Conservation (phyloP, 495 filamentous ascomycete species). For the Penicillium samsonianum region DNA sequence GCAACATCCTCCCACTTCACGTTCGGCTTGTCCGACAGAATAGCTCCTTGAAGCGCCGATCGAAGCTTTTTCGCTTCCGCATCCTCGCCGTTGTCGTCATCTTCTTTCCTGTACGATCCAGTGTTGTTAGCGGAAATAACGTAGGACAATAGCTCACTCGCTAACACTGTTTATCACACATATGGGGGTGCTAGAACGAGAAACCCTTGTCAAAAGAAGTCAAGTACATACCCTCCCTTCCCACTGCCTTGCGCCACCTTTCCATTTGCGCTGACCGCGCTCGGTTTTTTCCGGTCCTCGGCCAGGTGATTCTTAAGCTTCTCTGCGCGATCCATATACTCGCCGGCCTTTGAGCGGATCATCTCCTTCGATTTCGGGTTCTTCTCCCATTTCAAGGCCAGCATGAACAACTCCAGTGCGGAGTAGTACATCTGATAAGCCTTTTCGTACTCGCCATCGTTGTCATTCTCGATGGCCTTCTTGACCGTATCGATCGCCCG, state of each 20-base stretch:
- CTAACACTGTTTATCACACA: neutral
- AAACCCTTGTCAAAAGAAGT: constrained; percentile 7
- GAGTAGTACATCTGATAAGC: constrained; percentile 95
- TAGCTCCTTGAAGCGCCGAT: constrained; percentile 86
- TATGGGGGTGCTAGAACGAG: neutral
- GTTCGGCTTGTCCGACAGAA: constrained; percentile 92
- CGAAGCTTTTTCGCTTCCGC: constrained; percentile 93
- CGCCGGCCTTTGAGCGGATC: constrained; percentile 86
- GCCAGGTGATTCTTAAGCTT: constrained; percentile 90
- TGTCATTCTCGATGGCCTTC: constrained; percentile 95
- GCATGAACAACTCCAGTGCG: constrained; percentile 92
- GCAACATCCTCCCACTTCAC: constrained; percentile 97
- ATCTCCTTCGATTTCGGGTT: constrained; percentile 94
- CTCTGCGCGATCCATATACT: constrained; percentile 98
- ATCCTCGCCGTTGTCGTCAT: constrained; percentile 71
- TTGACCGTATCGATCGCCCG: constrained; percentile 94
- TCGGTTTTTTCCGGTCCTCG: constrained; percentile 75
- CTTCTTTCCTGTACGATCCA: constrained; percentile 47
- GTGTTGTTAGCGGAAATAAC: constrained; percentile 15
- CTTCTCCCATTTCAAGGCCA: constrained; percentile 98
- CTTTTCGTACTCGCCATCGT: constrained; percentile 91
- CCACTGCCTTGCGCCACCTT: constrained; percentile 69
- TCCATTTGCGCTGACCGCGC: constrained; percentile 82
- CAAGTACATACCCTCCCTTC: constrained; percentile 59
- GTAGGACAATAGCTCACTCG: neutral